Evolutionary conservation across 805 yeast species (phyloP), one percentile per base, ranked within the genome.

Genomic region (Candida chauliodis): DNA sequence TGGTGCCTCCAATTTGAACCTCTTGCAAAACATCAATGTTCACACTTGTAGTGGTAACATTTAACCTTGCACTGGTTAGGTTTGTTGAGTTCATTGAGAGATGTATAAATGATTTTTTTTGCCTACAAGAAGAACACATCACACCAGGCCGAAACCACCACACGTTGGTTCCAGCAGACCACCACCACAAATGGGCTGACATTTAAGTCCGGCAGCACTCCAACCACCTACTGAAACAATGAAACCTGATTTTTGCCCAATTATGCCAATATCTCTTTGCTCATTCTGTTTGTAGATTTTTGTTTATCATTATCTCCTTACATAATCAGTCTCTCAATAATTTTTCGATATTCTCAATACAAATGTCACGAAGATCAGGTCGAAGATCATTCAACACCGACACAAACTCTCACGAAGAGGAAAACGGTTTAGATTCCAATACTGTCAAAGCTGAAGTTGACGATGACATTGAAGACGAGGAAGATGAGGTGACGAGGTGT

Each of bases 401-500:
- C 14, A 9, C 13, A 5, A 30, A 19, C 13, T 10, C 13, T 6
- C 23, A n/a, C 6, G 30, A 23, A n/a, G 36, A 33, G 20, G 32
- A 28, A 36, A 16, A 29, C 27, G 34, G 5, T 6, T 4, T 21
- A 21, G 24, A 21, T 7, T 10, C 7, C 7, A 16, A 10, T 11
- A 21, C 24, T 8, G 10, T 18, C 40, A 9, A 15, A 7, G 24
- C 8, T 13, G 29, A 20, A 4, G 25, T 31, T 10, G 38, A 26
- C 11, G 43, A 38, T 8, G 43, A 35, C 6, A 49, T 47, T 5
- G 49, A 48, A 16, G 61, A 52, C 3, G 72, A 65, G 34, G 70
- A 62, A 36, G 66, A 57, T 30, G 74, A 68, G 44, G 50, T 66
- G 18, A 68, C 74, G 1, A 49, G 74, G 35, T 68, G 74, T 44